phyloP scores from a whole-genome alignment of 2,329 filamentous ascomycete genomes.

The Aspergillus viridinutans region DNA sequence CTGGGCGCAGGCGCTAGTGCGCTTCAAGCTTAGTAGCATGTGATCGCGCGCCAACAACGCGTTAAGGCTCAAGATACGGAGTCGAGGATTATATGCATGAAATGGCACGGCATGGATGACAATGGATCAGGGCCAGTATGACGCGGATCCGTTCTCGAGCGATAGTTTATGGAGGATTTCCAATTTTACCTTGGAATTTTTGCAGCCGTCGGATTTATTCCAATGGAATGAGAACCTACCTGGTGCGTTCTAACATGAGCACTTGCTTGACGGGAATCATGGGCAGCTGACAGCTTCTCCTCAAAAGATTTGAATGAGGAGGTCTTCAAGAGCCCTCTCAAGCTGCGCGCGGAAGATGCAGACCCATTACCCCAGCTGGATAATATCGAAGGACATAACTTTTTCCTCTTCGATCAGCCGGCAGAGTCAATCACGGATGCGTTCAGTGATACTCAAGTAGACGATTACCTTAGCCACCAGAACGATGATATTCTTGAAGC shows the following conservation, averaged over 20 bases:
- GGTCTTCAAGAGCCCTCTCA: conserved; percentile 20
- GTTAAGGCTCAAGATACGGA: conserved; percentile 6
- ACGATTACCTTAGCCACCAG: conserved; percentile 17
- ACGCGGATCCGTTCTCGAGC: conserved; percentile 32
- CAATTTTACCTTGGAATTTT: conserved; percentile 32
- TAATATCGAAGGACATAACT: conserved; percentile 23
- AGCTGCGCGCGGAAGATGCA: conserved; percentile 19
- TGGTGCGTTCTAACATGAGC: conserved; percentile 21
- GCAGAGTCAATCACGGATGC: conserved; percentile 17
- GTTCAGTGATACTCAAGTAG: conserved; percentile 17
- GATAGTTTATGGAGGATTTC: conserved; percentile 36
- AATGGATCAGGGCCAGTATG: conserved; percentile 25
- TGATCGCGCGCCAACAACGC: conserved; percentile 22
- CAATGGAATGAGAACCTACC: conserved; percentile 33
- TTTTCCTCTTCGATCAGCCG: conserved; percentile 16
- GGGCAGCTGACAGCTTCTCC: conserved; percentile 1
- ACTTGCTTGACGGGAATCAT: not conserved
- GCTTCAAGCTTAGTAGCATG: conserved; percentile 12
- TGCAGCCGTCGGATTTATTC: conserved; percentile 35
- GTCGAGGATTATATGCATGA: conserved; percentile 8
- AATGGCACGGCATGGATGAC: conserved; percentile 7
- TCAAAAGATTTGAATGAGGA: conserved; percentile 21
- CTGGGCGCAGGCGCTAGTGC: conserved; percentile 8
- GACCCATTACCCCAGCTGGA: conserved; percentile 31
- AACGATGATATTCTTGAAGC: conserved; percentile 12